These are phyloP conservation scores for Aspergillus pseudonomiae DNA, from an alignment of 2,329 filamentous ascomycete genomes.

Conservation along the genomic window DNA sequence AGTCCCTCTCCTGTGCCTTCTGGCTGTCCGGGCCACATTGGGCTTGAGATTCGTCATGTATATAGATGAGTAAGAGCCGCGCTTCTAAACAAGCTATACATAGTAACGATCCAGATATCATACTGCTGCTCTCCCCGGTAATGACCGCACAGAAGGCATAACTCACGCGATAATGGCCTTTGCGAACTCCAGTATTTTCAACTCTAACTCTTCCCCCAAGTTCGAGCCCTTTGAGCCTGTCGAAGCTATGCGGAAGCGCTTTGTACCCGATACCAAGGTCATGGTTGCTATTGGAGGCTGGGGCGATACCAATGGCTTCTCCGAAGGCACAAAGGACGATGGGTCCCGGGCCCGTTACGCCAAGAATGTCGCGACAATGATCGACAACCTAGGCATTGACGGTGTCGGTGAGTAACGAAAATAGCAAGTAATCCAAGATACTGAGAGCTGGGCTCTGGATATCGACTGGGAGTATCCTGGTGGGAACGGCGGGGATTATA, in stretches of 20 bases:
- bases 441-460: slow-evolving; percentile 41
- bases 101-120: slow-evolving; percentile 42
- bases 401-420: slow-evolving; percentile 52
- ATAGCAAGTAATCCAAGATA: too few species aligned
- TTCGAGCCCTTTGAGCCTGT: slow-evolving; percentile 60
- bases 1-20: neutral
- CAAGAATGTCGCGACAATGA: slow-evolving; percentile 65
- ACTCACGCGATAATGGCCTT: slow-evolving; percentile 61
- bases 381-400: slow-evolving; percentile 65
- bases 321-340: slow-evolving; percentile 56
- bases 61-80: slow-evolving; percentile 48
- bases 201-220: slow-evolving; percentile 43
- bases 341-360: slow-evolving; percentile 62
- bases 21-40: slow-evolving; percentile 33
- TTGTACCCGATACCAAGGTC: slow-evolving; percentile 60
- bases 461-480: slow-evolving; percentile 68
- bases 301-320: slow-evolving; percentile 69
- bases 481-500: slow-evolving; percentile 72
- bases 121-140: slow-evolving; percentile 36
- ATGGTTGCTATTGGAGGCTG: slow-evolving; percentile 75
- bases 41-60: slow-evolving; percentile 47
- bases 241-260: slow-evolving; percentile 55
- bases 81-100: neutral
- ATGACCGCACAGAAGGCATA: slow-evolving; percentile 47
- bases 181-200: slow-evolving; percentile 55